Percentiles rank a stretch among this genome's conserved stretches.
Conservation (phyloP, 768 basidiomycete species). For the Lactifluus rugatus region DNA sequence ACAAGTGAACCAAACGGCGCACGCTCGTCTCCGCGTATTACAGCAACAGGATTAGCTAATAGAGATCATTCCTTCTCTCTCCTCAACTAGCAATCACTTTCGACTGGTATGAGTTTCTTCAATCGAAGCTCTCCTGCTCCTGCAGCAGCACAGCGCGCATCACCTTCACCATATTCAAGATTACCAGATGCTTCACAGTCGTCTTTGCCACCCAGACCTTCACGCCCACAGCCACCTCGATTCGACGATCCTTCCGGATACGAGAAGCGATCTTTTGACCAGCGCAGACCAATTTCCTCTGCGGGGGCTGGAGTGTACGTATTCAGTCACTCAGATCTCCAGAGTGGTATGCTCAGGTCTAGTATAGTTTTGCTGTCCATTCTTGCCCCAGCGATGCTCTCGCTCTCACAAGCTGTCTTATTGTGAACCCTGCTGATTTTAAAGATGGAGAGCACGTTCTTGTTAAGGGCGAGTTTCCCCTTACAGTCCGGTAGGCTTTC, state of each 20-base stretch:
- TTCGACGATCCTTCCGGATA: constrained; percentile 25
- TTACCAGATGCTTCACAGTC: constrained; percentile 15
- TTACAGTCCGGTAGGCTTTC: constrained; percentile 58
- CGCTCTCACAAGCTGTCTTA: constrained; percentile 72
- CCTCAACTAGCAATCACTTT: too few species aligned
- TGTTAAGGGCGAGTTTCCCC: constrained; percentile 58
- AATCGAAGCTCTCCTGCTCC: constrained; percentile 1
- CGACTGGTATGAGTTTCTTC: constrained; percentile 21
- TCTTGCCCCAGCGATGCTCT: constrained; percentile 30
- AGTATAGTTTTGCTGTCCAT: constrained; percentile 23
- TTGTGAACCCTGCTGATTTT: constrained; percentile 76
- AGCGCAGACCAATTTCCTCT: constrained; percentile 18
- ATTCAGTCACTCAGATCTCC: not conserved
- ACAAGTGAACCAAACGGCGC: not conserved
- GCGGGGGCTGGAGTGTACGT: constrained; percentile 21
- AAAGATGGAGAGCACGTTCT: constrained; percentile 60
- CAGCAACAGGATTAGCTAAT: not conserved
- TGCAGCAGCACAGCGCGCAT: not conserved
- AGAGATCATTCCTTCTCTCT: too few species aligned
- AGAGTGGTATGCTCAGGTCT: not conserved
- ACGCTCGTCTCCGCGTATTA: too few species aligned
- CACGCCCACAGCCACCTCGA: constrained; percentile 21
- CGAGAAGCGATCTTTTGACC: constrained; percentile 24
- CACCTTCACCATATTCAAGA: constrained; percentile 17
- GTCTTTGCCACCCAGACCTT: constrained; percentile 9